phyloP scores from a whole-genome alignment of 345 rosid genomes.

The Orychophragmus violaceus region DNA sequence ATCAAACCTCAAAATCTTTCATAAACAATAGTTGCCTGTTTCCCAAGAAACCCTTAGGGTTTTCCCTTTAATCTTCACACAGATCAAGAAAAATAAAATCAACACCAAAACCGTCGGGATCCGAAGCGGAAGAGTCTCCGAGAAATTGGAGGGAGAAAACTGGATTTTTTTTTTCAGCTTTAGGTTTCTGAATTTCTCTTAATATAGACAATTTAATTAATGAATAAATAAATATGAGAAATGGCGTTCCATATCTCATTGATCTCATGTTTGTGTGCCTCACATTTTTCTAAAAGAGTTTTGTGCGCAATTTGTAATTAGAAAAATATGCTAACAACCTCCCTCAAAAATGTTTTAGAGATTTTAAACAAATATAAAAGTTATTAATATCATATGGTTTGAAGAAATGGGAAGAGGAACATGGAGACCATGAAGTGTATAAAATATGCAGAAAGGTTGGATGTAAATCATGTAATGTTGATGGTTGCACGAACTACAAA shows the following conservation, averaged over 20 bases:
- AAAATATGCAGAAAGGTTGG: not conserved
- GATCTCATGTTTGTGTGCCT: slow-evolving; percentile 27
- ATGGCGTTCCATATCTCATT: slow-evolving; percentile 20
- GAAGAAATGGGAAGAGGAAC: slow-evolving; percentile 9
- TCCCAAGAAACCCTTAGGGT: slow-evolving; percentile 27
- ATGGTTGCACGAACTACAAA: slow-evolving; percentile 30
- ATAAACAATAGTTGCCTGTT: slow-evolving; percentile 12
- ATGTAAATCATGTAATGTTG: slow-evolving; percentile 27
- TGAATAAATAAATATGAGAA: not conserved
- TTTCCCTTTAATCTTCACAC: slow-evolving; percentile 4
- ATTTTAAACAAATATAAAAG: not conserved
- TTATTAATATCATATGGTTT: not conserved
- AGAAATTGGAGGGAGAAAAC: not conserved
- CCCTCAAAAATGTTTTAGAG: not conserved
- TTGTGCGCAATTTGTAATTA: not conserved
- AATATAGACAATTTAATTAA: slow-evolving; percentile 18
- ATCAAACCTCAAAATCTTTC: slow-evolving; percentile 19
- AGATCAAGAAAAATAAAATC: not conserved
- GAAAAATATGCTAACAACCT: not conserved
- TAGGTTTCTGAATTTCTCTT: slow-evolving; percentile 22
- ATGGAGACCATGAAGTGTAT: slow-evolving; percentile 32
- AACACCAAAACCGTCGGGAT: slow-evolving; percentile 16
- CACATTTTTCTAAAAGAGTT: slow-evolving; percentile 16
- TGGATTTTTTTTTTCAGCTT: slow-evolving; percentile 14
- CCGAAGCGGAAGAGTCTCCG: slow-evolving; percentile 12